phyloP scores from a whole-genome alignment of 73 alveolate species.

The Paramecium sonneborni region DNA sequence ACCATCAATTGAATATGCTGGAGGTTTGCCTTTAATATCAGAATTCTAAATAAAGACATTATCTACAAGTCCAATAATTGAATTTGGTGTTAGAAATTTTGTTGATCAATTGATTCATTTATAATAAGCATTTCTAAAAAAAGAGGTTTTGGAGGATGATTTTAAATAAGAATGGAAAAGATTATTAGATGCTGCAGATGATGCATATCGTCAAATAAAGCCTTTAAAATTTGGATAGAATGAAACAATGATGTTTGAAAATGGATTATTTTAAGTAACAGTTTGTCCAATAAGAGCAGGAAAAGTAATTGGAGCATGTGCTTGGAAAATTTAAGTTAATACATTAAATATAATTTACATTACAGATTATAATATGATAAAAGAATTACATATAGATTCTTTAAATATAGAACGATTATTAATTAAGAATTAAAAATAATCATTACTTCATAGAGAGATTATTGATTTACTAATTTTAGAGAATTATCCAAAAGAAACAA shows the following conservation, averaged over 20 bases:
- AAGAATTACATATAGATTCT: constrained; percentile 49
- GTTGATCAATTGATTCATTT: constrained; percentile 7
- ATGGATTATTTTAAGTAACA: constrained; percentile 10
- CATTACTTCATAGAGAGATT: background rate
- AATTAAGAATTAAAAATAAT: background rate
- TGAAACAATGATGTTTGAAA: background rate
- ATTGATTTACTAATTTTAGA: background rate
- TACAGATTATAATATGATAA: constrained; percentile 38
- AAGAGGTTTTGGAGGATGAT: background rate
- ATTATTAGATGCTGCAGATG: constrained; percentile 20
- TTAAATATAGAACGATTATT: constrained; percentile 14
- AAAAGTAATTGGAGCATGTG: constrained; percentile 29
- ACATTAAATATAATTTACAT: constrained; percentile 26
- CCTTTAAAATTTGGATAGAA: constrained; percentile 21
- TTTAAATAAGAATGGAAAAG: constrained; percentile 14
- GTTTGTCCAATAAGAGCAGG: constrained; percentile 34
- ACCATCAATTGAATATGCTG: constrained; percentile 26
- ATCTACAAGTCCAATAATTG: constrained; percentile 32
- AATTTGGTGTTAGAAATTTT: constrained; percentile 44
- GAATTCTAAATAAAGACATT: constrained; percentile 19
- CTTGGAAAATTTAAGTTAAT: constrained; percentile 34
- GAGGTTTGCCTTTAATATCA: constrained; percentile 30
- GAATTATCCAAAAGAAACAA: background rate
- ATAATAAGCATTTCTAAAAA: constrained; percentile 13
- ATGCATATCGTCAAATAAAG: background rate